Evolutionary conservation across 306 rosid species (phyloP), one percentile per base, ranked within the genome.

Genomic region (Cicer judaicum): DNA sequence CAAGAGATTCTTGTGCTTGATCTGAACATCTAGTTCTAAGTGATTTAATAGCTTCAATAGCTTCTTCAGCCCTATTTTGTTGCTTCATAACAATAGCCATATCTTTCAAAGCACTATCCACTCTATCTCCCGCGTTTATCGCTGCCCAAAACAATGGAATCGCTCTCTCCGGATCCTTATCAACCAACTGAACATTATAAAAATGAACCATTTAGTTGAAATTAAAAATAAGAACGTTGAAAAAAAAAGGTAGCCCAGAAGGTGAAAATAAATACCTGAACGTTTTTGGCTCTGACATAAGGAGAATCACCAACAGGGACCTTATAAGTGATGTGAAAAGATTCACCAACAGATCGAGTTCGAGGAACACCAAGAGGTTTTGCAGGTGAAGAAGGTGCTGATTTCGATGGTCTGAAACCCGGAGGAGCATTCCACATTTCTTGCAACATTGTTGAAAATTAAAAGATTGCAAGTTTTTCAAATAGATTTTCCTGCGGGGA

Each of bases 71-170:
- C 74, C 98, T 81, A 75, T 89, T 95, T 78, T 90, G 99, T 64
- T 94, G 99, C 80, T 94, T 94, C 99, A 94, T 94, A 21, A 94
- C 99, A 71, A 94, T 94, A 11, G 99, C 99, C 99, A 94, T 94
- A 68, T 94, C 99, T 75, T 94, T 94, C 57, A 94, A 73, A 74
- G 99, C 99, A 83, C 98, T 92, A 11, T 94, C 99, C 43, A 94
- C 99, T 78, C 99, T 90, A 52, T 94, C 99, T 55, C 99, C 98
- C 0, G 99, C 90, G 43, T 94, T 94, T 52, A 94, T 94, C 63
- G 99, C 98, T 1, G 99, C 92, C 99, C 99, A 94, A 66, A 94
- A 94, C 67, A 94, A 79, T 0, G 99, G 98, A 71, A 95, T 90
- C 2, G 98, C 96, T 86, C 89, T 90, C 79, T 92, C 99, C 1